These are phyloP conservation scores for Marsdenia floribunda DNA, from an alignment of 257 asterid species.

Conservation along the genomic window DNA sequence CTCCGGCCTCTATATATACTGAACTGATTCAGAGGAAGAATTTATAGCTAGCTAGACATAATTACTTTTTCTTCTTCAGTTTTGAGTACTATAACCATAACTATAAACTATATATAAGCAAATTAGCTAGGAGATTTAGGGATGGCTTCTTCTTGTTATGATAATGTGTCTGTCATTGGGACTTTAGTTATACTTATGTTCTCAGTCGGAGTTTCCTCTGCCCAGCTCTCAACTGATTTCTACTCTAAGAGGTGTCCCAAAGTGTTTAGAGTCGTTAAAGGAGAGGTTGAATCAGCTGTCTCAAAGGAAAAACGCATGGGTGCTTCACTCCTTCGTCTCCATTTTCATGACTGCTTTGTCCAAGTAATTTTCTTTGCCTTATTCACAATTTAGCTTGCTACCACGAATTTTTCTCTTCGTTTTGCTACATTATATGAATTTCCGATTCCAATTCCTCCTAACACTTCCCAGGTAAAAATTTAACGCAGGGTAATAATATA, in stretches of 20 bases:
- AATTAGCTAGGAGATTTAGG: background rate
- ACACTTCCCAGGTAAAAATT: too few relatives aligned
- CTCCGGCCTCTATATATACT: background rate
- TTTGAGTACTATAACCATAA: background rate
- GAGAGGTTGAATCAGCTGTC: slow-evolving; percentile 32
- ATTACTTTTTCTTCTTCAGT: background rate
- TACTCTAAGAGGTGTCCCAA: slow-evolving; percentile 42
- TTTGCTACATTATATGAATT: too few relatives aligned
- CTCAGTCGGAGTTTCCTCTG: slow-evolving; percentile 22
- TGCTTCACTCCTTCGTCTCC: slow-evolving; percentile 25
- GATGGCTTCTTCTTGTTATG: slow-evolving; percentile 16
- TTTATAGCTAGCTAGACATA: too few relatives aligned
- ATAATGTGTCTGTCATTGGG: background rate
- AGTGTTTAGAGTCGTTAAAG: slow-evolving; percentile 23
- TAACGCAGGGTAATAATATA: too few relatives aligned
- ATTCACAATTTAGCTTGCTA: background rate
- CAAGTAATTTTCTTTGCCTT: slow-evolving; percentile 14
- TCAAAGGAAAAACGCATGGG: slow-evolving; percentile 21
- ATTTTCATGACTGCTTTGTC: slow-evolving; percentile 26
- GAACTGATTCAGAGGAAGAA: background rate
- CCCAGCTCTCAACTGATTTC: slow-evolving; percentile 30
- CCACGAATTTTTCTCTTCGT: too few relatives aligned
- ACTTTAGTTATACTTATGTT: slow-evolving; percentile 10
- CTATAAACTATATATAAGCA: too few relatives aligned
- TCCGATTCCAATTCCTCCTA: too few relatives aligned